These are phyloP conservation scores for Bryoglossum gracile DNA, from an alignment of 495 filamentous ascomycete species.

Conservation along the genomic window DNA sequence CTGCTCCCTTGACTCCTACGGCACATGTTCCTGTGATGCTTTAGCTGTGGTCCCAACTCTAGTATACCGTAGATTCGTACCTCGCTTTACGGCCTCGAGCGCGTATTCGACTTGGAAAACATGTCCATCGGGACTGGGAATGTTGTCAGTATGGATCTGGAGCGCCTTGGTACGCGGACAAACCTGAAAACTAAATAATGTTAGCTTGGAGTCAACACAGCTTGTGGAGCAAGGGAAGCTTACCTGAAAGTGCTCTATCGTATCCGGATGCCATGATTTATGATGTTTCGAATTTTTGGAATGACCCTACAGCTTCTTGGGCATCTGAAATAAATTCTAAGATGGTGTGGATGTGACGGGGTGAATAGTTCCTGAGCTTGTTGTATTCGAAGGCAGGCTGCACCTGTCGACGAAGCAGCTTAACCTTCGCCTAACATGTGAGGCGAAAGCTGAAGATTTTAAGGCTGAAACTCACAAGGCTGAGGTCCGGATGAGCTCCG, in stretches of 20 bases:
- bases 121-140: constrained; percentile 86
- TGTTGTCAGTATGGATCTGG: constrained; percentile 34
- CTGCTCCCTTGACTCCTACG: constrained; percentile 90
- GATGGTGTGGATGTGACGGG: constrained; percentile 2
- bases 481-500: not conserved
- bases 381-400: constrained; percentile 18
- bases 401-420: constrained; percentile 23
- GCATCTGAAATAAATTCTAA: not conserved
- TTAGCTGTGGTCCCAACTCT: constrained; percentile 6
- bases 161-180: constrained; percentile 25
- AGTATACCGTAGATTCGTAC: constrained; percentile 40
- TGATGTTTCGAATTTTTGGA: not conserved
- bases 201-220: constrained; percentile 31
- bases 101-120: constrained; percentile 99
- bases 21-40: constrained; percentile 78
- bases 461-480: constrained; percentile 14
- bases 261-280: constrained; percentile 74
- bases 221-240: constrained; percentile 26
- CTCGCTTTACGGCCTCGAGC: constrained; percentile 96
- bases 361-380: constrained; percentile 16
- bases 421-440: too few species aligned
- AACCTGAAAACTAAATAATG: constrained; percentile 59
- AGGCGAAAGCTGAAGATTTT: constrained; percentile 9
- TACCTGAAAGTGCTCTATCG: constrained; percentile 91
- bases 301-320: constrained; percentile 4